These are phyloP conservation scores for Mucor ambiguus DNA, from an alignment of 371 early-diverging fungal genomes.

Conservation along the genomic window DNA sequence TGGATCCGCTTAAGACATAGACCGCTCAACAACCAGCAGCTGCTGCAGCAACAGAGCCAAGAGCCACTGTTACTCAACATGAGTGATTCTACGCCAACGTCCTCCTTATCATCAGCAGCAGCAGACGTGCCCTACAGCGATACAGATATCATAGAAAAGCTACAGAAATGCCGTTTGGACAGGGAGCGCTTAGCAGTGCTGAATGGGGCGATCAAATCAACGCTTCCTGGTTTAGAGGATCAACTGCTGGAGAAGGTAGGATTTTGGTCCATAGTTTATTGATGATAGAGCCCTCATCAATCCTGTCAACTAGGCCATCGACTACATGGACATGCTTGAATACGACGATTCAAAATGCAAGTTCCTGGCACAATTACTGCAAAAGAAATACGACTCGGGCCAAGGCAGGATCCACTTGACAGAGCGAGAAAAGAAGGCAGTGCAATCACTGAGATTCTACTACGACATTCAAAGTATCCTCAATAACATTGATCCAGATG, in stretches of 20 bases:
- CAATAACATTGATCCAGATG: slow-evolving; percentile 3
- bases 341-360: slow-evolving; percentile 33
- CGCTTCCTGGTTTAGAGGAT: slow-evolving; percentile 13
- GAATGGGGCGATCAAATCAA: slow-evolving; percentile 14
- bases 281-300: background rate
- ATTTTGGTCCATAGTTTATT: background rate
- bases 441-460: slow-evolving; percentile 36
- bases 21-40: background rate
- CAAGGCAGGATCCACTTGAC: slow-evolving; percentile 6
- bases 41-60: background rate
- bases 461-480: slow-evolving; percentile 23
- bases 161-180: slow-evolving; percentile 37
- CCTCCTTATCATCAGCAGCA: background rate
- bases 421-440: slow-evolving; percentile 21
- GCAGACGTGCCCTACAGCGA: background rate
- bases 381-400: slow-evolving; percentile 3
- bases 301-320: slow-evolving; percentile 12
- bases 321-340: slow-evolving; percentile 27
- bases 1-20: slow-evolving; percentile 62
- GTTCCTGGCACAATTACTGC: slow-evolving; percentile 20
- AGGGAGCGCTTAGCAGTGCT: slow-evolving; percentile 39
- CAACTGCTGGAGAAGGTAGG: slow-evolving; percentile 19
- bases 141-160: slow-evolving; percentile 7
- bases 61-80: background rate
- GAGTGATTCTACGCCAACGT: background rate